These are phyloP conservation scores for Amanita rubescens DNA, from an alignment of 768 basidiomycete species.

Conservation along the genomic window DNA sequence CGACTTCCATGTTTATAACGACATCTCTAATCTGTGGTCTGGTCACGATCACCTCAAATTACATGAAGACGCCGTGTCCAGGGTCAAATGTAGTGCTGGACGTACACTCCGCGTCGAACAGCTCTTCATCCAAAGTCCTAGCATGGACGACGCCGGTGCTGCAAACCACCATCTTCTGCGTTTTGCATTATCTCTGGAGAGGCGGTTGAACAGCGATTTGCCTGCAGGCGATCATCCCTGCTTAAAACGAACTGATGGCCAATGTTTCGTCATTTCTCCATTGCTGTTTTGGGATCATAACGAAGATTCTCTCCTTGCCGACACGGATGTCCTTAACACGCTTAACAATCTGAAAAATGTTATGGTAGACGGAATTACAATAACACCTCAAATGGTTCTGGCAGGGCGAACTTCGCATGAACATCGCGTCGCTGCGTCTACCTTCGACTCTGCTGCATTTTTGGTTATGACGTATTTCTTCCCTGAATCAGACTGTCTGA, in stretches of 20 bases:
- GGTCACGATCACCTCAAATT: slow-evolving; percentile 54
- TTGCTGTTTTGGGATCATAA: slow-evolving; percentile 71
- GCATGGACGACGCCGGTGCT: slow-evolving; percentile 40
- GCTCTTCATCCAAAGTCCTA: slow-evolving; percentile 57
- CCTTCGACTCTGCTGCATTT: slow-evolving; percentile 58
- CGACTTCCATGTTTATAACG: slow-evolving; percentile 46
- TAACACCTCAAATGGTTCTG: slow-evolving; percentile 71
- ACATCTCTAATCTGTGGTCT: slow-evolving; percentile 69
- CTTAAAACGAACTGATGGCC: slow-evolving; percentile 40
- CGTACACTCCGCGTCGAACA: slow-evolving; percentile 72
- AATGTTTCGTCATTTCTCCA: slow-evolving; percentile 69
- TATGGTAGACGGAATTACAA: slow-evolving; percentile 52
- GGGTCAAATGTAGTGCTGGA: slow-evolving; percentile 63
- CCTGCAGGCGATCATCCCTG: slow-evolving; percentile 40
- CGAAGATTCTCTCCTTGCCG: slow-evolving; percentile 41
- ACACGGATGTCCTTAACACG: slow-evolving; percentile 51
- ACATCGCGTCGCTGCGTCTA: slow-evolving; percentile 36
- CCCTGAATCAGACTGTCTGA: slow-evolving; percentile 63
- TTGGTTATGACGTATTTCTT: slow-evolving; percentile 82
- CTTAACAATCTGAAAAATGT: slow-evolving; percentile 46
- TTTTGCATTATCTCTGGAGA: slow-evolving; percentile 60
- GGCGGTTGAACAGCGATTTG: slow-evolving; percentile 38
- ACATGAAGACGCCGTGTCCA: slow-evolving; percentile 62
- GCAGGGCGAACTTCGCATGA: slow-evolving; percentile 58
- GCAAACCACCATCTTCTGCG: slow-evolving; percentile 56